Evolutionary conservation across 192 early-diverging fungal species (phyloP).

Genomic region (Coemansia brasiliensis): DNA sequence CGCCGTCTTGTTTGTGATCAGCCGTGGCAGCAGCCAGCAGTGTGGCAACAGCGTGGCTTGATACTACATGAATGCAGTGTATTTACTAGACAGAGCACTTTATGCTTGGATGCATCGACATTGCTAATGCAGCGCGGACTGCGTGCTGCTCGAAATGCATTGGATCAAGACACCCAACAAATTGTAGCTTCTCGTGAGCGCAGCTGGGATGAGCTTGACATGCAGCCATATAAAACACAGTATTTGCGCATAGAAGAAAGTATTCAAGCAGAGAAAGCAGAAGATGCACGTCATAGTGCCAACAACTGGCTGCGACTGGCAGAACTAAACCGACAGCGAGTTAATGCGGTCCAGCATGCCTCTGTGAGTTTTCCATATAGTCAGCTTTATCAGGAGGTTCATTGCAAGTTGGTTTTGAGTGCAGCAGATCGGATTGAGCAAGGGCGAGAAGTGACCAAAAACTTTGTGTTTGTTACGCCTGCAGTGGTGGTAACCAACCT

Average conservation of each 20-base stretch:
- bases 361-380: no score
- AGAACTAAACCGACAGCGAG: constrained; percentile 14
- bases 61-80: background rate
- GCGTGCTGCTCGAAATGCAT: no score
- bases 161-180: no score
- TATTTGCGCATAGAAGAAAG: constrained; percentile 6
- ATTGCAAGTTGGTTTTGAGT: no score
- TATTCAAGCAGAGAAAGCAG: background rate
- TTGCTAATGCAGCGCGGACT: no score
- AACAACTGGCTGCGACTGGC: constrained; percentile 27
- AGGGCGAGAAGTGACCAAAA: background rate
- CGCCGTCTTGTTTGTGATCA: constrained; percentile 12
- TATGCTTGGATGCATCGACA: background rate
- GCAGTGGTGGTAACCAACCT: constrained; percentile 26
- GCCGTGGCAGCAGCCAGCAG: constrained; percentile 2
- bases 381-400: no score
- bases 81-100: background rate
- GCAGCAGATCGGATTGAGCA: no score
- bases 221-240: constrained; percentile 21
- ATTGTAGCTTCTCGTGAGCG: constrained; percentile 4
- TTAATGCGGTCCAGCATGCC: background rate
- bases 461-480: constrained; percentile 45
- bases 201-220: constrained; percentile 24
- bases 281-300: constrained; percentile 7
- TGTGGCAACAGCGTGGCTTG: no score